These are phyloP conservation scores for Solanum neorickii DNA, from an alignment of 257 asterid species.

Conservation along the genomic window DNA sequence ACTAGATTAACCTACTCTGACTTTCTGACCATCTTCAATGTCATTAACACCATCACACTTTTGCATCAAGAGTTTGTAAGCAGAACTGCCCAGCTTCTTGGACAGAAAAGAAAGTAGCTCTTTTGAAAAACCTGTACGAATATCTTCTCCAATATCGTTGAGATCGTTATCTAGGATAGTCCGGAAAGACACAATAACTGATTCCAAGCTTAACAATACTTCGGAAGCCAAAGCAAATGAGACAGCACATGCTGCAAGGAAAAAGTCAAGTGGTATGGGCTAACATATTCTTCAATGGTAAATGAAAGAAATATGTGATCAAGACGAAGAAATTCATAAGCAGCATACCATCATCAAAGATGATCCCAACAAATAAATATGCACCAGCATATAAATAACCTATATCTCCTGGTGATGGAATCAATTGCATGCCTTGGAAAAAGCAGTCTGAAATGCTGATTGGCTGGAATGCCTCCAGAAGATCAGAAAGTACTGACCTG, in stretches of 20 bases:
- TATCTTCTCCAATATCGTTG: constrained; percentile 26
- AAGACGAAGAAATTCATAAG: not conserved
- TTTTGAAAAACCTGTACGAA: constrained; percentile 25
- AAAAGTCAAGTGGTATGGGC: constrained; percentile 4
- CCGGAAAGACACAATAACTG: constrained; percentile 43
- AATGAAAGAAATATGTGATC: not conserved
- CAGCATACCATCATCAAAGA: constrained; percentile 52
- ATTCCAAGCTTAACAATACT: constrained; percentile 53
- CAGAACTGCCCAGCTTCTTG: constrained; percentile 51
- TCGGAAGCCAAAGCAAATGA: constrained; percentile 73
- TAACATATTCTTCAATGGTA: not conserved
- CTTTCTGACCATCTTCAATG: constrained; percentile 34
- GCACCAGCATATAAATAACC: constrained; percentile 61
- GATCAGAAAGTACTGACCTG: constrained; percentile 32
- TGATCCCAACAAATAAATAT: constrained; percentile 44
- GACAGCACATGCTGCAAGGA: constrained; percentile 46
- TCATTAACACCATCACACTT: constrained; percentile 46
- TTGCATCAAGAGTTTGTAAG: constrained; percentile 58
- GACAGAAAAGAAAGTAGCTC: constrained; percentile 43
- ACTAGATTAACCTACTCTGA: constrained; percentile 37
- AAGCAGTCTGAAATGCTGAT: constrained; percentile 30
- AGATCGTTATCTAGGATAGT: constrained; percentile 24
- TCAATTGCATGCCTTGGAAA: constrained; percentile 39
- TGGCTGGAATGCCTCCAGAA: constrained; percentile 72
- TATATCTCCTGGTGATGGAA: constrained; percentile 53